Evolutionary conservation across 2,329 filamentous ascomycete genomes (phyloP).

Genomic region (Dothideomycetes sp.): DNA sequence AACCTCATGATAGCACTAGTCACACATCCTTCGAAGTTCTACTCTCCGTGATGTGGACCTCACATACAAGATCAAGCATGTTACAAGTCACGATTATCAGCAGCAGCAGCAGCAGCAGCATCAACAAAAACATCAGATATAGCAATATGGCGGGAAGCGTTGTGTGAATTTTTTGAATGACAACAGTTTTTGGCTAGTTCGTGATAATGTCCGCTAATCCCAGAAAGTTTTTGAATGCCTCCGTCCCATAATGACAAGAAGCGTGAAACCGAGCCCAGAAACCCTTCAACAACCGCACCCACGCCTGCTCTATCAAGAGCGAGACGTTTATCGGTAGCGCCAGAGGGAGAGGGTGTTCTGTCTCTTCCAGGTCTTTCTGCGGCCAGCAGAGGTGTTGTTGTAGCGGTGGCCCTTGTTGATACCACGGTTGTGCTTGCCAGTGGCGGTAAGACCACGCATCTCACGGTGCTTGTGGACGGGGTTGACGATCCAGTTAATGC

Average conservation of each 20-base stretch:
- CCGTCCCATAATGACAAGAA: conserved; percentile 9
- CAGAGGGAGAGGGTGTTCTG: conserved; percentile 99
- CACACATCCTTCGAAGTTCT: no score
- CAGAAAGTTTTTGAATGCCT: conserved; percentile 13
- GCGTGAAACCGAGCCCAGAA: conserved; percentile 4
- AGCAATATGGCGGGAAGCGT: conserved; percentile 14
- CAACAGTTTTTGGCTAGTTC: conserved; percentile 13
- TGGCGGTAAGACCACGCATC: conserved; percentile 90
- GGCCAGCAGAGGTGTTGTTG: conserved; percentile 95
- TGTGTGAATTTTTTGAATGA: conserved; percentile 12
- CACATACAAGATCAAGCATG: no score
- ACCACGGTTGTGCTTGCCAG: conserved; percentile 98
- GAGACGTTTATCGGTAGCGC: conserved; percentile 73
- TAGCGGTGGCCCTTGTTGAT: conserved; percentile 98
- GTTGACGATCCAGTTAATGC: conserved; percentile 99
- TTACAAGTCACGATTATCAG: no score
- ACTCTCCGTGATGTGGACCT: no score
- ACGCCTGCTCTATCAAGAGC: conserved; percentile 1
- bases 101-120: no score
- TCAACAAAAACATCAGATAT: no score
- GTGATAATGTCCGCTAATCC: conserved; percentile 14
- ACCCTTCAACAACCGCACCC: conserved; percentile 6
- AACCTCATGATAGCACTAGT: no score
- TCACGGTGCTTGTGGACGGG: conserved; percentile 99
- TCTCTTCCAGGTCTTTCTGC: conserved; percentile 99